These are phyloP conservation scores for Leptographium flavum DNA, from an alignment of 2,329 filamentous ascomycete species.

Conservation along the genomic window DNA sequence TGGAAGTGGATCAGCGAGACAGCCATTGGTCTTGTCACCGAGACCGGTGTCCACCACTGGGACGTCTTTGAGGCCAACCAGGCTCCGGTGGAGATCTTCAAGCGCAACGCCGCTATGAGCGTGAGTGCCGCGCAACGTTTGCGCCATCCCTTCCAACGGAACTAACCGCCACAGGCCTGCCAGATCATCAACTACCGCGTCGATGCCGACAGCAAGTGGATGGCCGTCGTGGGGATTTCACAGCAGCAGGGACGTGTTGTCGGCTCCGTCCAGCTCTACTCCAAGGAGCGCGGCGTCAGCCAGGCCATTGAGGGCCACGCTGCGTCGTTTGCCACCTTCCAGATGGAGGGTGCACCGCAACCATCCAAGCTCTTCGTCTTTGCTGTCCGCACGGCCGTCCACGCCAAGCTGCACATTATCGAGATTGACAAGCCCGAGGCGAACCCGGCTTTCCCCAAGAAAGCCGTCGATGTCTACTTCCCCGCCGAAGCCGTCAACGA, in stretches of 20 bases:
- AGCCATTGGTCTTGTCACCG: constrained; percentile 79
- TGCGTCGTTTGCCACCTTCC: constrained; percentile 79
- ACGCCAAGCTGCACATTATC: constrained; percentile 92
- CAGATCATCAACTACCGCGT: constrained; percentile 99
- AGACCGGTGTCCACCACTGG: constrained; percentile 90
- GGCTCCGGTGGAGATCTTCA: constrained; percentile 79
- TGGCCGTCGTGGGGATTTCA: constrained; percentile 92
- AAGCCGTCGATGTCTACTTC: constrained; percentile 96
- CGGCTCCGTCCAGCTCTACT: constrained; percentile 94
- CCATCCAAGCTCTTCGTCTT: constrained; percentile 97
- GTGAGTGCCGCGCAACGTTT: constrained; percentile 35
- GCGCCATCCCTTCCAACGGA: not conserved
- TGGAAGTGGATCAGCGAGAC: constrained; percentile 98
- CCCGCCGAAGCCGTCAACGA: constrained; percentile 90
- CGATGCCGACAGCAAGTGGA: constrained; percentile 93
- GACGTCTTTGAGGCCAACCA: constrained; percentile 82
- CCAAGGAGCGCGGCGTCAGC: constrained; percentile 88
- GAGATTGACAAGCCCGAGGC: constrained; percentile 88
- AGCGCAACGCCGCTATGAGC: constrained; percentile 78
- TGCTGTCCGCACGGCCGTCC: constrained; percentile 75
- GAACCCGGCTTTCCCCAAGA: constrained; percentile 86
- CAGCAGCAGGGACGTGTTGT: constrained; percentile 87
- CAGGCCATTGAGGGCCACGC: constrained; percentile 97
- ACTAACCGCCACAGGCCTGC: constrained; percentile 48
- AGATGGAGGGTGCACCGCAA: constrained; percentile 74